Evolutionary conservation across 75 land plant species (phyloP).

Genomic region (Adiantum capillusveneris): DNA sequence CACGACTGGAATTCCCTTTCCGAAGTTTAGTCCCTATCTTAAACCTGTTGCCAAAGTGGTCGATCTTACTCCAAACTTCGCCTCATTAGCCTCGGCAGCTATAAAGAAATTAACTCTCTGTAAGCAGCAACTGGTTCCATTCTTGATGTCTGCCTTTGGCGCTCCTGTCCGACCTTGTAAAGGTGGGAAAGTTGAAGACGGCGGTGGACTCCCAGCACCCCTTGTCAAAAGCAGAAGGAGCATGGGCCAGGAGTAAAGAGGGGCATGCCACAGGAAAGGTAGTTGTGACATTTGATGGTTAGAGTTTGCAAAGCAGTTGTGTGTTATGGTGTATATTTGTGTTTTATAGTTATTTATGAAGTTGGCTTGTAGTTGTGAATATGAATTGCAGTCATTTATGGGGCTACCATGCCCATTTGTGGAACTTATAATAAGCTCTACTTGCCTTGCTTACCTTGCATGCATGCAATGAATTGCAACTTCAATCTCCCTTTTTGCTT

Average conservation of each 20-base stretch:
- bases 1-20: constrained; percentile 38
- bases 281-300: too few relatives aligned
- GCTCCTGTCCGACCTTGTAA: constrained; percentile 24
- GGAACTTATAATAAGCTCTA: too few relatives aligned
- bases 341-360: too few relatives aligned
- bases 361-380: too few relatives aligned
- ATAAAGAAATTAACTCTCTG: constrained; percentile 43
- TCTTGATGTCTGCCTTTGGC: constrained; percentile 30
- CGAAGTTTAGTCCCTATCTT: constrained; percentile 52
- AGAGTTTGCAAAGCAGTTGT: too few relatives aligned
- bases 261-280: constrained; percentile 69
- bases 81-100: constrained; percentile 18
- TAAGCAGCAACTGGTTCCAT: constrained; percentile 45
- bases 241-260: constrained; percentile 52
- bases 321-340: too few relatives aligned
- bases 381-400: too few relatives aligned
- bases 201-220: constrained; percentile 40
- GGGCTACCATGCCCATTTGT: too few relatives aligned
- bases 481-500: too few relatives aligned
- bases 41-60: constrained; percentile 50
- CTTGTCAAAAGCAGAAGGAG: constrained; percentile 40
- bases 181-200: constrained; percentile 47
- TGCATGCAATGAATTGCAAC: too few relatives aligned
- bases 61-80: constrained; percentile 46
- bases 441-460: too few relatives aligned